These are phyloP conservation scores for Aspergillus costaricaensis DNA, from an alignment of 2,329 filamentous ascomycete genomes.

Conservation along the genomic window DNA sequence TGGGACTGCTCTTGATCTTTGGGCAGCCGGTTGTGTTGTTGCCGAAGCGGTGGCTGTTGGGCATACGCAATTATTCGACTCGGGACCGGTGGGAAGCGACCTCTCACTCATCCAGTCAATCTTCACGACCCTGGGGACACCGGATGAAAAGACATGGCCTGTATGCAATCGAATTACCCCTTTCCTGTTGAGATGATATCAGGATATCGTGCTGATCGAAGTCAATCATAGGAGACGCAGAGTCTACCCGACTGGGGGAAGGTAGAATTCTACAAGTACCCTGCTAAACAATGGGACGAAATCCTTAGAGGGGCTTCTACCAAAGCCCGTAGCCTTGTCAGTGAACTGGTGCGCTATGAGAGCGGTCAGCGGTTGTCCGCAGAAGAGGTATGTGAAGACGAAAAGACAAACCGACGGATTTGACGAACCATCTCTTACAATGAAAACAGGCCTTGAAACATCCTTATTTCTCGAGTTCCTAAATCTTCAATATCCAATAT, in stretches of 20 bases:
- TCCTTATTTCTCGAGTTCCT: slow-evolving; percentile 35
- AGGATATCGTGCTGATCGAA: slow-evolving; percentile 3
- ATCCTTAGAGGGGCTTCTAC: slow-evolving; percentile 65
- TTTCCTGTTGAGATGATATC: not conserved
- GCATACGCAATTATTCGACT: slow-evolving; percentile 73
- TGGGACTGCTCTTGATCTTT: slow-evolving; percentile 75
- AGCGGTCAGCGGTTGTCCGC: slow-evolving; percentile 68
- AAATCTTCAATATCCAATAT: not conserved
- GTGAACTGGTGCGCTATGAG: slow-evolving; percentile 71
- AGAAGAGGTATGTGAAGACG: slow-evolving; percentile 52
- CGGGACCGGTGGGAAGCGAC: slow-evolving; percentile 88
- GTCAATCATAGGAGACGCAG: slow-evolving; percentile 35
- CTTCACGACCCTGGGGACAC: slow-evolving; percentile 88
- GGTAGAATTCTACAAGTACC: slow-evolving; percentile 75
- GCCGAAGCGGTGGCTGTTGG: slow-evolving; percentile 67
- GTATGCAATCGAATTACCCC: slow-evolving; percentile 47
- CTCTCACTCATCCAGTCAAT: slow-evolving; percentile 87
- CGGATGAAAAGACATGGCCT: slow-evolving; percentile 78
- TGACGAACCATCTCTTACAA: not conserved
- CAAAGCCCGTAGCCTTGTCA: slow-evolving; percentile 66
- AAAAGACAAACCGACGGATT: not conserved
- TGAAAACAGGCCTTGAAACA: slow-evolving; percentile 38
- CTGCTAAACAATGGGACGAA: slow-evolving; percentile 65
- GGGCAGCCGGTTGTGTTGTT: slow-evolving; percentile 82
- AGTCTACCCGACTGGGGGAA: slow-evolving; percentile 84